These are phyloP conservation scores for Penicillium paradoxum DNA, from an alignment of 495 filamentous ascomycete species.

Conservation along the genomic window DNA sequence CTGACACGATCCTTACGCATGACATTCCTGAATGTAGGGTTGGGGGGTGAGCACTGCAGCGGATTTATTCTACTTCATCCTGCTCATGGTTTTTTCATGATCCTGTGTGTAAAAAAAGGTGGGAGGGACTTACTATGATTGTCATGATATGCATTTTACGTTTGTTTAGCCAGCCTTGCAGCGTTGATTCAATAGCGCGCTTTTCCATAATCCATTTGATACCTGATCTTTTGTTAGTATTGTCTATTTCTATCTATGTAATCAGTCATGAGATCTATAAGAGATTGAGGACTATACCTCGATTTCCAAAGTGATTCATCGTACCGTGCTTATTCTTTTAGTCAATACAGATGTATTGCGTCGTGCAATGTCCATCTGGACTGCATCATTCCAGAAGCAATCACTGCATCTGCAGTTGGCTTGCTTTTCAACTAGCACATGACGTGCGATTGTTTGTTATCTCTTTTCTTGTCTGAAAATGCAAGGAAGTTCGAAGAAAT, in stretches of 20 bases:
- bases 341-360: neutral
- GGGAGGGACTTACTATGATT: neutral
- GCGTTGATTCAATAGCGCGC: neutral
- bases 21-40: neutral
- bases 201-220: too few relatives aligned
- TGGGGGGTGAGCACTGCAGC: neutral
- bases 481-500: too few relatives aligned
- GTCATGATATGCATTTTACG: neutral
- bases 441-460: neutral
- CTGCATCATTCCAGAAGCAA: slow-evolving; percentile 1
- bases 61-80: neutral
- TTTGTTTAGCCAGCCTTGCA: neutral
- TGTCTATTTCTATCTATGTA: too few relatives aligned
- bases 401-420: slow-evolving; percentile 1
- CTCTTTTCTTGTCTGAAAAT: too few relatives aligned
- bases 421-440: neutral
- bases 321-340: neutral
- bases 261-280: too few relatives aligned
- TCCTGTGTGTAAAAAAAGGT: neutral
- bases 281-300: too few relatives aligned
- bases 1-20: slow-evolving; percentile 8
- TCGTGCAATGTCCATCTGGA: neutral
- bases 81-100: neutral
- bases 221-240: too few relatives aligned
- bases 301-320: neutral